Base-by-base conservation (phyloP, 2,329 filamentous ascomycete species). In the Alternaria brassicicola region DNA sequence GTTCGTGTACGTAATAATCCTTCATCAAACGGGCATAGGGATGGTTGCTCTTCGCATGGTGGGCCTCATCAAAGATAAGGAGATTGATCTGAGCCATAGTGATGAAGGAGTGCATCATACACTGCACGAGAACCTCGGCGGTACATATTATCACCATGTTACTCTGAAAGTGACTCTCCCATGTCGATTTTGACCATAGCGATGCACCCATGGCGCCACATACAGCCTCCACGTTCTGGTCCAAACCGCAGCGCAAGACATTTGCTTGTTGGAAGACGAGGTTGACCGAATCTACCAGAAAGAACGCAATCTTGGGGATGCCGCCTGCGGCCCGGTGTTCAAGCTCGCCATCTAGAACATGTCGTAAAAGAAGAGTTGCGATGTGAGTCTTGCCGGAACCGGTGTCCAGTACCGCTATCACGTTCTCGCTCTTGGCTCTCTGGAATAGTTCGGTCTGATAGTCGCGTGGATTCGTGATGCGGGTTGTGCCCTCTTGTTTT, bases 341-440 rank as follows among this genome's bases (percentile, higher is more conserved):
- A 1, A 97, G 79, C 74, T 99, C 95, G 58, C 89, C 81, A 36
- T 92, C 87, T 28, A 98, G 83, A 9, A 87, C 84, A 74, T 96
- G 86, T 36, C 88, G 87, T 23, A 98, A 83, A 5, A 99, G 83
- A 3, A 98, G 83, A 1, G 92, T 93, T 0, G 95, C 93, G 67
- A 99, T 97, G n/a, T 97, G 82, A 0, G 95, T 99, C 78, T 99
- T 99, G 2, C 95, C 95, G 3, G 92, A 93, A 12, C 95, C 92
- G n/a, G 94, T 97, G 70, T 96, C 93, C 1, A 98, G 84, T 1
- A 99, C 95, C 1, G 95, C 93, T 66, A 99, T 96, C 7, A 89
- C 90, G 72, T 99, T 99, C 66, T 89, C 85, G 50, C 85, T 73
- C 72, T 95, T 97, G 4, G 95, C 94, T 63, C 86, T 86, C 75